Percentiles rank a stretch among this genome's conserved stretches.
These are phyloP conservation scores for Colletotrichum shisoi DNA, from an alignment of 2,329 filamentous ascomycete species.

Conservation along the genomic window DNA sequence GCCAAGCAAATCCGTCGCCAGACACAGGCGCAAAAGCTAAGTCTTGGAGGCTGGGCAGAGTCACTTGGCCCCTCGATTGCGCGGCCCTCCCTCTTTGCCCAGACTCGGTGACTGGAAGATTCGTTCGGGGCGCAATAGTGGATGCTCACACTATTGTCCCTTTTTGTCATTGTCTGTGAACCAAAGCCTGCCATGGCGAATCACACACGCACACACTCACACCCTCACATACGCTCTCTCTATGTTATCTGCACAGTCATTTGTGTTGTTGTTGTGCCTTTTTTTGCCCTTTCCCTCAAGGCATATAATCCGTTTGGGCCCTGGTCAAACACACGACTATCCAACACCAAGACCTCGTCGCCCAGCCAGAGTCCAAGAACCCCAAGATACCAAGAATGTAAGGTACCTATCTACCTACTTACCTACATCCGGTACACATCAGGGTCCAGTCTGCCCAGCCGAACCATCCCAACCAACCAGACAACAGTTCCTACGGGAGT, in stretches of 20 bases:
- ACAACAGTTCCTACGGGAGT: slow-evolving; percentile 14
- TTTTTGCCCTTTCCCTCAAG: neutral
- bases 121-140: slow-evolving; percentile 1
- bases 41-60: slow-evolving; percentile 38
- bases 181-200: neutral
- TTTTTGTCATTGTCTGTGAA: neutral
- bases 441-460: slow-evolving; percentile 18
- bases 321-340: neutral
- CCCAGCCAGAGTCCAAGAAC: slow-evolving; percentile 1
- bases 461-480: neutral
- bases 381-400: slow-evolving; percentile 2
- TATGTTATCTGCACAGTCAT: neutral
- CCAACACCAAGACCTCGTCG: neutral
- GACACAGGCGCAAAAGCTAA: slow-evolving; percentile 18
- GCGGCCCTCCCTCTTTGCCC: slow-evolving; percentile 30
- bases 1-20: slow-evolving; percentile 31
- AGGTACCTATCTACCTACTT: slow-evolving; percentile 3
- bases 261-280: too few relatives aligned
- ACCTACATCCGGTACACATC: neutral
- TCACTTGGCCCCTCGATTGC: slow-evolving; percentile 35
- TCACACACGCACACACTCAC: too few relatives aligned
- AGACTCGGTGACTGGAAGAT: slow-evolving; percentile 6
- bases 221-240: too few relatives aligned
- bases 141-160: slow-evolving; percentile 11
- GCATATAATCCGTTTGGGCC: neutral